Evolutionary conservation across 371 early-diverging fungal species (phyloP).

Genomic region (Entomophthora muscae): DNA sequence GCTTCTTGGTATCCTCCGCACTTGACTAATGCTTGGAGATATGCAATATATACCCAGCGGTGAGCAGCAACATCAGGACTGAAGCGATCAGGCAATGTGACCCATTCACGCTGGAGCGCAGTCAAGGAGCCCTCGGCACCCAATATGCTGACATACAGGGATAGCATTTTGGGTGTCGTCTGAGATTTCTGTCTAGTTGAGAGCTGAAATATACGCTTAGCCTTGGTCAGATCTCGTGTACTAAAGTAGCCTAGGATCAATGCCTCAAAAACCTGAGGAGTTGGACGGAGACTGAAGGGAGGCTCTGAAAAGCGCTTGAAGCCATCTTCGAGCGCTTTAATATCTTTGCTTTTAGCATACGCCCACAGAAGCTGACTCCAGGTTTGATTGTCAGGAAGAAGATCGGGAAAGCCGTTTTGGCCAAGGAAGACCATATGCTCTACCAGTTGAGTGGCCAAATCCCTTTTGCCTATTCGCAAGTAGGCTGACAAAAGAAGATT

Average conservation of each 20-base stretch:
- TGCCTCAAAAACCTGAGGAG: neutral
- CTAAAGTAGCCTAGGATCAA: neutral
- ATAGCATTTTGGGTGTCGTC: neutral
- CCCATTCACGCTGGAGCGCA: neutral
- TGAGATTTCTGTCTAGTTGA: neutral
- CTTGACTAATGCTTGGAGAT: neutral
- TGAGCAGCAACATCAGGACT: neutral
- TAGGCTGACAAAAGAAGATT: neutral
- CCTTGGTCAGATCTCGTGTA: neutral
- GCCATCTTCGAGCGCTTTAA: neutral
- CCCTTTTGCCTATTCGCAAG: neutral
- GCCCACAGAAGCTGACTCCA: neutral
- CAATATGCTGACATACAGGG: neutral
- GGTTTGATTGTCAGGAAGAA: neutral
- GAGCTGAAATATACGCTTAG: neutral
- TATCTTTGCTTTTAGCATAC: neutral
- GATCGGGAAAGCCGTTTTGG: neutral
- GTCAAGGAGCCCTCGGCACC: neutral
- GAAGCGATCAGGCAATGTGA: neutral
- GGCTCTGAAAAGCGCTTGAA: neutral
- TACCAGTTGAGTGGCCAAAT: neutral
- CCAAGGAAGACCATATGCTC: neutral
- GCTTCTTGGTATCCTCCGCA: neutral
- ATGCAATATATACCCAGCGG: neutral
- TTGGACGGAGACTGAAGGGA: neutral